Evolutionary conservation across 805 yeast genomes (phyloP).

Genomic region (Kluyveromyces dobzhanskii): DNA sequence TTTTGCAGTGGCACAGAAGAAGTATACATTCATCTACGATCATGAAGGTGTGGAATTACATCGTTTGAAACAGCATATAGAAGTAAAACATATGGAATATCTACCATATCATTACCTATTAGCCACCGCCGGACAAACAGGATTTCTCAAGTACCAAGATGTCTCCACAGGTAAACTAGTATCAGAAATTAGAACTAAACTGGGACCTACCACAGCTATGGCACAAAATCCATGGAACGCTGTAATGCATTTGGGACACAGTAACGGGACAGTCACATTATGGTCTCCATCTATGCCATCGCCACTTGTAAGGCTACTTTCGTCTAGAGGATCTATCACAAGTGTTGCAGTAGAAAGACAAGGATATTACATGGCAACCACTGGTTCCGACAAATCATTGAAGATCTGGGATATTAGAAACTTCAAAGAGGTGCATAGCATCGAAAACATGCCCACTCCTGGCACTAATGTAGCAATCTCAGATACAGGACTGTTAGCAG

Average conservation of each 20-base stretch:
- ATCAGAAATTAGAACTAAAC: slow-evolving; percentile 73
- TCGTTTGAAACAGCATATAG: slow-evolving; percentile 82
- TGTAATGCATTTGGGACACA: slow-evolving; percentile 85
- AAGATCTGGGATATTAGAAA: slow-evolving; percentile 93
- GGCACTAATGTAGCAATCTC: slow-evolving; percentile 73
- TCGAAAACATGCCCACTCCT: slow-evolving; percentile 69
- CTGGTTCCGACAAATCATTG: slow-evolving; percentile 76
- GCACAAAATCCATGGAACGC: slow-evolving; percentile 94
- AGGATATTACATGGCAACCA: slow-evolving; percentile 89
- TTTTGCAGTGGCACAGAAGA: slow-evolving; percentile 96
- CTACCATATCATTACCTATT: slow-evolving; percentile 87
- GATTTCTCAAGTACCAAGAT: slow-evolving; percentile 86
- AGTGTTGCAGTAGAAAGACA: slow-evolving; percentile 82
- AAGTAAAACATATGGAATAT: slow-evolving; percentile 73
- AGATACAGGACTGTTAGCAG: slow-evolving; percentile 77
- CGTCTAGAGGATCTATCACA: slow-evolving; percentile 81
- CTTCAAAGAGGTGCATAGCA: slow-evolving; percentile 59
- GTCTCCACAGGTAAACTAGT: slow-evolving; percentile 87
- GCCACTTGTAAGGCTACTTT: slow-evolving; percentile 75
- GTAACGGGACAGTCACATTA: slow-evolving; percentile 83
- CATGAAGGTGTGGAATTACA: slow-evolving; percentile 87
- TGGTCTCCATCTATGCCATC: slow-evolving; percentile 90
- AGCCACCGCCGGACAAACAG: slow-evolving; percentile 83
- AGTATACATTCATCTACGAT: slow-evolving; percentile 87
- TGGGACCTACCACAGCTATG: slow-evolving; percentile 87